phyloP scores from a whole-genome alignment of 2,329 filamentous ascomycete species.

The Lasiodiplodia sp. region DNA sequence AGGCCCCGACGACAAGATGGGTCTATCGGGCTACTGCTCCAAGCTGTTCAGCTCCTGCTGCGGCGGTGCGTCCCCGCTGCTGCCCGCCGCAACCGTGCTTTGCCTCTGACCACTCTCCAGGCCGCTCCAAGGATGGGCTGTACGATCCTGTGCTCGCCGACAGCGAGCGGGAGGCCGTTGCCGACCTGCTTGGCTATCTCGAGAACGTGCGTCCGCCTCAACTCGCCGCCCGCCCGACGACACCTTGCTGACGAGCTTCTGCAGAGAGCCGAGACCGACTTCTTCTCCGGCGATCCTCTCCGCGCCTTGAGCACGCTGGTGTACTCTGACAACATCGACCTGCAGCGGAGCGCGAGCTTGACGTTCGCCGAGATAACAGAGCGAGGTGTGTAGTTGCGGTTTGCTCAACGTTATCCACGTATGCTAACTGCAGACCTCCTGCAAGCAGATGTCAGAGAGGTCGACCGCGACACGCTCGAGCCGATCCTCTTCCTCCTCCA shows the following conservation, averaged over 20 bases:
- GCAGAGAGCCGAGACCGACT: conserved; percentile 94
- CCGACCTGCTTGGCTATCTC: conserved; percentile 91
- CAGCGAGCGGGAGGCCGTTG: conserved; percentile 95
- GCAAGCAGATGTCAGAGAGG: conserved; percentile 87
- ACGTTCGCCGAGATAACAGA: conserved; percentile 99
- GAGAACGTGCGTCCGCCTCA: conserved; percentile 75
- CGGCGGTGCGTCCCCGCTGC: conserved; percentile 41
- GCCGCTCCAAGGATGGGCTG: conserved; percentile 55
- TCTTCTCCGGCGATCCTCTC: conserved; percentile 95
- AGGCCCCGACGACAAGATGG: conserved; percentile 39
- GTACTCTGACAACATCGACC: conserved; percentile 97
- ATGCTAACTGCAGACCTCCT: conserved; percentile 32
- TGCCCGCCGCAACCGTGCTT: conserved; percentile 15
- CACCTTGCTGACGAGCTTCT: conserved; percentile 32
- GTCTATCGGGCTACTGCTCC: conserved; percentile 46
- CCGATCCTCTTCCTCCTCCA: conserved; percentile 95
- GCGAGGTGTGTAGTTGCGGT: conserved; percentile 69
- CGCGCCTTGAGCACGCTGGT: conserved; percentile 93
- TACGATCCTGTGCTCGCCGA: conserved; percentile 78
- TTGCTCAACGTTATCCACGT: conserved; percentile 12
- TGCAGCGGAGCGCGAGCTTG: conserved; percentile 95
- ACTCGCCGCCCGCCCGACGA: background rate
- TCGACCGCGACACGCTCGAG: conserved; percentile 92
- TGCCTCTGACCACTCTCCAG: conserved; percentile 42
- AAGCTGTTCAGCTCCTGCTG: conserved; percentile 48